Conservation (phyloP, 1,139 yeast genomes). For the Zhuliangozyma blackwelliae region DNA sequence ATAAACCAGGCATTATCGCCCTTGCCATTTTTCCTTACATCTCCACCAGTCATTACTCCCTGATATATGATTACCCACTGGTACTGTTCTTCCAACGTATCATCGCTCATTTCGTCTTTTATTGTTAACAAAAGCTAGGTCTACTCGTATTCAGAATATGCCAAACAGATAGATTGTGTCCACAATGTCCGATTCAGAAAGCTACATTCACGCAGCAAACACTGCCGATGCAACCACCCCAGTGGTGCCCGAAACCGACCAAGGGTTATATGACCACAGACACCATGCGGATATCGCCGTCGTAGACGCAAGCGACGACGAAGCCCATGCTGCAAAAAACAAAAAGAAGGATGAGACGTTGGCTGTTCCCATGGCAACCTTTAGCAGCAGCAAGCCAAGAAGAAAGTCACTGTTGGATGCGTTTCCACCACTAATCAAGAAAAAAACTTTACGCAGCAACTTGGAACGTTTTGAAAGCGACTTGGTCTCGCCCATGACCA, state of each 20-base stretch:
- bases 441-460: conserved; percentile 7
- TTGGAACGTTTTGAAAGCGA: conserved; percentile 25
- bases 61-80: conserved; percentile 3
- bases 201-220: conserved; percentile 31
- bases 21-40: neutral
- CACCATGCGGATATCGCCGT: conserved; percentile 17
- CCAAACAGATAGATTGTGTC: neutral
- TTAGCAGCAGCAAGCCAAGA: conserved; percentile 9
- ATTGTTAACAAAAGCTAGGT: conserved; percentile 4
- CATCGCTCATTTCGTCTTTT: conserved; percentile 1
- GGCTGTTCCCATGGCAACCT: conserved; percentile 3
- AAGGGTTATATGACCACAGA: conserved; percentile 56
- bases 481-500: conserved; percentile 29
- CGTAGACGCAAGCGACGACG: conserved; percentile 2
- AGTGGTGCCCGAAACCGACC: conserved; percentile 32
- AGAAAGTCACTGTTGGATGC: conserved; percentile 26
- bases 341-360: conserved; percentile 8
- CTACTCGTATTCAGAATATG: neutral
- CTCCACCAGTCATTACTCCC: neutral
- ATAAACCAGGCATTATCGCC: too few relatives aligned
- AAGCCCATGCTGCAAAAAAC: neutral
- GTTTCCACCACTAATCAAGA: conserved; percentile 6
- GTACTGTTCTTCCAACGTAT: conserved; percentile 3
- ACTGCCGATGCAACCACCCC: conserved; percentile 22
- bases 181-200: conserved; percentile 45